Percentiles rank a stretch among this genome's conserved stretches.
These are phyloP conservation scores for Saussurea involucrata DNA, from an alignment of 129 eudicot species.

Conservation along the genomic window DNA sequence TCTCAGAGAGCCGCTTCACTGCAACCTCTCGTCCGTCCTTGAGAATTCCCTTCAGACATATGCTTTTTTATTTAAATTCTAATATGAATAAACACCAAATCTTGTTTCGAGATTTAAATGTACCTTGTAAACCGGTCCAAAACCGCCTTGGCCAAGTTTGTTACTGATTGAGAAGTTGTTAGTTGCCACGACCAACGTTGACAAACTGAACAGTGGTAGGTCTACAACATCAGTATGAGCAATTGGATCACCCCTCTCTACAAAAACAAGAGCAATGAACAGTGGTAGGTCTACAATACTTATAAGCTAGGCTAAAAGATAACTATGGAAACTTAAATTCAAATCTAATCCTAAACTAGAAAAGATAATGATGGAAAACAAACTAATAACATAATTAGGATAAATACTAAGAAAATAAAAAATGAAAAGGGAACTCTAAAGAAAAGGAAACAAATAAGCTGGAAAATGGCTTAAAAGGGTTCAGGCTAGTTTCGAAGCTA, in stretches of 20 bases:
- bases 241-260: neutral
- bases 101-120: neutral
- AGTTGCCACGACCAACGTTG: constrained; percentile 17
- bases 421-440: too few relatives aligned
- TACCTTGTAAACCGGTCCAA: constrained; percentile 34
- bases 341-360: too few relatives aligned
- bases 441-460: too few relatives aligned
- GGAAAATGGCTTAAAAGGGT: too few relatives aligned
- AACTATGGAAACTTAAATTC: too few relatives aligned
- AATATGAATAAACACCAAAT: neutral
- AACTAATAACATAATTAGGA: too few relatives aligned
- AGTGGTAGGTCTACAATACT: too few relatives aligned
- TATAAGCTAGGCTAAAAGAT: too few relatives aligned
- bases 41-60: constrained; percentile 22
- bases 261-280: neutral
- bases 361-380: too few relatives aligned
- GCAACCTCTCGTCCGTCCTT: constrained; percentile 32
- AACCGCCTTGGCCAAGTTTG: constrained; percentile 46
- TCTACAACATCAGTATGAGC: constrained; percentile 12
- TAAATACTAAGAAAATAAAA: too few relatives aligned
- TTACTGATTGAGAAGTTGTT: constrained; percentile 18
- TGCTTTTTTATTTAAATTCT: neutral
- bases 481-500: too few relatives aligned
- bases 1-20: constrained; percentile 35
- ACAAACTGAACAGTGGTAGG: constrained; percentile 16